These are phyloP conservation scores for Bipolaris victoriae DNA, from an alignment of 2,329 filamentous ascomycete species.

Conservation along the genomic window DNA sequence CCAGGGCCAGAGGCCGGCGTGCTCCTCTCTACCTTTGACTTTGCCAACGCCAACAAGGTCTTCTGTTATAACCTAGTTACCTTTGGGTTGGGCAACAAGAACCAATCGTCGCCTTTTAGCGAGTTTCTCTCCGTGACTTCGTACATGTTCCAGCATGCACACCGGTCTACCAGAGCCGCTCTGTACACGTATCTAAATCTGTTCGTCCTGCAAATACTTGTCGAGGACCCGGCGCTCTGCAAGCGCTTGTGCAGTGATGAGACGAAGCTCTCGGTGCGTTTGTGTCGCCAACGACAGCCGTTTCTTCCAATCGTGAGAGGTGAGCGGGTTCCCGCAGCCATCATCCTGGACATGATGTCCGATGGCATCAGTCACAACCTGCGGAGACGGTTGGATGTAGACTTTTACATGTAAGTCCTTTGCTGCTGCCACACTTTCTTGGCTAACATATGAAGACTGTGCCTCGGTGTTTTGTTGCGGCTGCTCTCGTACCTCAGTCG, in stretches of 20 bases:
- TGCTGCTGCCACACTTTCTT: neutral
- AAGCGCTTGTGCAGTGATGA: constrained; percentile 86
- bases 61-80: constrained; percentile 87
- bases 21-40: constrained; percentile 88
- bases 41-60: constrained; percentile 90
- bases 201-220: constrained; percentile 81
- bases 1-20: constrained; percentile 80
- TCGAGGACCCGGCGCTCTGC: constrained; percentile 82
- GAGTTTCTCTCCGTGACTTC: constrained; percentile 87
- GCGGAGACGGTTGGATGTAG: constrained; percentile 79
- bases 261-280: constrained; percentile 72
- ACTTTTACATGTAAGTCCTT: constrained; percentile 70
- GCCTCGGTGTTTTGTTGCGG: constrained; percentile 80
- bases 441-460: constrained; percentile 59
- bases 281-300: constrained; percentile 89
- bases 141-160: constrained; percentile 91
- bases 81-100: constrained; percentile 64
- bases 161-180: constrained; percentile 77
- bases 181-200: constrained; percentile 86
- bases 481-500: constrained; percentile 83
- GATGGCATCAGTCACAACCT: constrained; percentile 96
- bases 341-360: constrained; percentile 83
- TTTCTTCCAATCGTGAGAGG: constrained; percentile 76
- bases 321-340: constrained; percentile 75
- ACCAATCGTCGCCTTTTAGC: constrained; percentile 74